These are phyloP conservation scores for Mallotus repandus DNA, from an alignment of 441 rosid species.

Conservation along the genomic window DNA sequence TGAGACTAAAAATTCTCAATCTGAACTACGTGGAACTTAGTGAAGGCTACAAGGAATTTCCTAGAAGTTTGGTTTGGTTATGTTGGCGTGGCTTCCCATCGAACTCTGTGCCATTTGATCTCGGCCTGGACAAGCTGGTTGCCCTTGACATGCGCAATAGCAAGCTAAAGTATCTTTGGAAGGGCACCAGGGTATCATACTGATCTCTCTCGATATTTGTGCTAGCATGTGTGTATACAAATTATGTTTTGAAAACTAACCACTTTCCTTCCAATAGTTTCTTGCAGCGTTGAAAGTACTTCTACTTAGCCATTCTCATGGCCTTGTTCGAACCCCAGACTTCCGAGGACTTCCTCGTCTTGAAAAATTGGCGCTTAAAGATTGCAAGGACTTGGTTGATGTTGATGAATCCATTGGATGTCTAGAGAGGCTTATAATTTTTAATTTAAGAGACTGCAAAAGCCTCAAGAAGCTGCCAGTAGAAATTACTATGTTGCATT, in stretches of 20 bases:
- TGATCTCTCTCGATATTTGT: background rate
- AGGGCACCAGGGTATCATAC: constrained; percentile 24
- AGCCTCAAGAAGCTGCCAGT: constrained; percentile 22
- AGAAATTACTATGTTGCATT: constrained; percentile 33
- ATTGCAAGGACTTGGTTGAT: constrained; percentile 24
- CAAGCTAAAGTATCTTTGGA: constrained; percentile 25
- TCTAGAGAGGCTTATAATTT: constrained; percentile 15
- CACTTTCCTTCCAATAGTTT: constrained; percentile 19
- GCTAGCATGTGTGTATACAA: too few species aligned
- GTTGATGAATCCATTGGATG: constrained; percentile 23
- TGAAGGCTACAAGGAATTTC: constrained; percentile 20
- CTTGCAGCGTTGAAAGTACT: constrained; percentile 26
- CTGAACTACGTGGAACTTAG: constrained; percentile 20
- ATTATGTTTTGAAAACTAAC: background rate
- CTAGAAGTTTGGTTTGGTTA: constrained; percentile 27
- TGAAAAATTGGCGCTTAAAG: constrained; percentile 27
- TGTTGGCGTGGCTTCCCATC: constrained; percentile 31
- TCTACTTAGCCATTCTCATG: constrained; percentile 26
- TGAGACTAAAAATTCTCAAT: constrained; percentile 30
- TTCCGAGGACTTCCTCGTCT: constrained; percentile 26
- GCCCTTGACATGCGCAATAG: constrained; percentile 28
- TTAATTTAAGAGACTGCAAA: constrained; percentile 22
- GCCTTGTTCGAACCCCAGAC: constrained; percentile 31
- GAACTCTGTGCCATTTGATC: constrained; percentile 21
- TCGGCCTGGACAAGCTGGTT: constrained; percentile 24